Percentiles rank a stretch among this genome's conserved stretches.
phyloP scores from a whole-genome alignment of 2,329 filamentous ascomycete genomes.

The Botrytis tulipae region DNA sequence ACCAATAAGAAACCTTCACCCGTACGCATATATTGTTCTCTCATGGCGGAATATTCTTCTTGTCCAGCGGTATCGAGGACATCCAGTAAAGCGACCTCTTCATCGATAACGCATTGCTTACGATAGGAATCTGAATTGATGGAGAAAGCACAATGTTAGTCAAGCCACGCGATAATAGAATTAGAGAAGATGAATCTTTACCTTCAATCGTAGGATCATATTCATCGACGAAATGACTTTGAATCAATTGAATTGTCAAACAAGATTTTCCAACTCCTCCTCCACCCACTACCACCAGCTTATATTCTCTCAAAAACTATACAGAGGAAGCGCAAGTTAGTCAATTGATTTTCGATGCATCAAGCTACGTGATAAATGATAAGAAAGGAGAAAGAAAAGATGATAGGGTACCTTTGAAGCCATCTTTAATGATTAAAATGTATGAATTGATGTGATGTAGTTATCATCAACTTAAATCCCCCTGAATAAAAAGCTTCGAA shows the following conservation, averaged over 20 bases:
- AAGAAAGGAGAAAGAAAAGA: too few species aligned
- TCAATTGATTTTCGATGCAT: constrained; percentile 21
- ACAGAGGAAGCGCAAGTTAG: constrained; percentile 24
- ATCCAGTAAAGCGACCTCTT: constrained; percentile 95
- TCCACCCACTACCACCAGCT: constrained; percentile 94
- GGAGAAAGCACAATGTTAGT: not conserved
- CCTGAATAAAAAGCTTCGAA: constrained; percentile 16
- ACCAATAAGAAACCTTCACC: constrained; percentile 97
- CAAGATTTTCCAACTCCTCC: constrained; percentile 99
- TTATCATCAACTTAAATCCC: constrained; percentile 28
- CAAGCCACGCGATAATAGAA: not conserved
- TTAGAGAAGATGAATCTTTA: constrained; percentile 45
- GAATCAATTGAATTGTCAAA: constrained; percentile 87
- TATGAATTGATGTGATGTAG: constrained; percentile 22
- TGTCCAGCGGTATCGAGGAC: constrained; percentile 97
- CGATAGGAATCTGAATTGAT: constrained; percentile 82
- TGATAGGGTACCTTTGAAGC: constrained; percentile 40
- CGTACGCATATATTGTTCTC: constrained; percentile 99
- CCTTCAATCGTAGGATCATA: constrained; percentile 99
- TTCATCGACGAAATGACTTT: constrained; percentile 98
- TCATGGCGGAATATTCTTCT: constrained; percentile 99
- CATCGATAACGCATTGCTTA: constrained; percentile 99
- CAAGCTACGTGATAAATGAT: not conserved
- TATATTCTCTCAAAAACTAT: constrained; percentile 87
- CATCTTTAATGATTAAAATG: constrained; percentile 34